phyloP scores from a whole-genome alignment of 345 rosid species.

The Eutrema heterophyllum region DNA sequence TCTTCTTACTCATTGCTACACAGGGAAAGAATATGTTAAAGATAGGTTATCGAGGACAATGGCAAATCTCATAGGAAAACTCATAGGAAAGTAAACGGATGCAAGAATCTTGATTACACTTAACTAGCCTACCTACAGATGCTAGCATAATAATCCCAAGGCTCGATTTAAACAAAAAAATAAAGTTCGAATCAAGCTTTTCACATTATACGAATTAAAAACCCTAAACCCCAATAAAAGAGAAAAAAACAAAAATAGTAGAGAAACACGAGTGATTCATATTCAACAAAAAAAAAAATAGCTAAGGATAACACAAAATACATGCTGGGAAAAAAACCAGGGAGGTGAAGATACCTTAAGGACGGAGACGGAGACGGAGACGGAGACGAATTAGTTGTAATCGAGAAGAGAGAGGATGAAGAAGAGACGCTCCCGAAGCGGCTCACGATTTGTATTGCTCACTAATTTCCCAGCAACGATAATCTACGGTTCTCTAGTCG shows the following conservation, averaged over 20 bases:
- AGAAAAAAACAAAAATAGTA: not conserved
- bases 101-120: not conserved
- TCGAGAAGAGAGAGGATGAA: too few relatives aligned
- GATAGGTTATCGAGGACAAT: too few relatives aligned
- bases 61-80: not conserved
- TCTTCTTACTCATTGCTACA: constrained; percentile 63
- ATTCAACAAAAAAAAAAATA: too few relatives aligned
- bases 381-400: too few relatives aligned
- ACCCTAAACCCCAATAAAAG: constrained; percentile 5
- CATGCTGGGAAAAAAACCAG: too few relatives aligned
- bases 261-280: too few relatives aligned
- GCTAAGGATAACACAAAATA: too few relatives aligned
- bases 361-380: too few relatives aligned
- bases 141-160: not conserved
- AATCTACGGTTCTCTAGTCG: not conserved
- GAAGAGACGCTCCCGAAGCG: too few relatives aligned
- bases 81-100: not conserved
- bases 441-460: too few relatives aligned
- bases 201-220: not conserved
- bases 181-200: not conserved
- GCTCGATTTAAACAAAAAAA: not conserved
- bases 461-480: not conserved
- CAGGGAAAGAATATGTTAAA: not conserved
- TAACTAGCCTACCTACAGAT: not conserved
- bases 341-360: too few relatives aligned